These are phyloP conservation scores for Aspergillus viridinutans DNA, from an alignment of 2,329 filamentous ascomycete species.

Conservation along the genomic window DNA sequence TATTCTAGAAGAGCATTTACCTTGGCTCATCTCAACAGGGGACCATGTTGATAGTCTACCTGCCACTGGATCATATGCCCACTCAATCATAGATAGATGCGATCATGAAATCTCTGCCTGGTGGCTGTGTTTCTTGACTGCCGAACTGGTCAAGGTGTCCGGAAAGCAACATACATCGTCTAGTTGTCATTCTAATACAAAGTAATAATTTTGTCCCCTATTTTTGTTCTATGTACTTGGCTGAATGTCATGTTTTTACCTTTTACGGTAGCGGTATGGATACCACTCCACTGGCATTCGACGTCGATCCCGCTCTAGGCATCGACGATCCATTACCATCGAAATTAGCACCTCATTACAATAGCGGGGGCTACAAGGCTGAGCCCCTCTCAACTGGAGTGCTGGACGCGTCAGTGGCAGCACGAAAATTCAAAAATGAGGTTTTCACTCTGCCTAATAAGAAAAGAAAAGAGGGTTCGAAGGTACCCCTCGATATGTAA, in stretches of 20 bases:
- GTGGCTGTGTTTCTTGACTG: no score
- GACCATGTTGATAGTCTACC: no score
- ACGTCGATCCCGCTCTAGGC: neutral
- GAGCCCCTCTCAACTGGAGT: neutral
- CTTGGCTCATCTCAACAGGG: no score
- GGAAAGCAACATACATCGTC: no score
- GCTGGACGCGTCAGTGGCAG: neutral
- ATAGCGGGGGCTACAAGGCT: neutral
- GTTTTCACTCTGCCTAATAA: no score
- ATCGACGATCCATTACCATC: neutral
- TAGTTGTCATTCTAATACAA: no score
- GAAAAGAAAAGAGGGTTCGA: neutral
- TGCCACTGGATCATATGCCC: no score
- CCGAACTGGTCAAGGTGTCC: no score
- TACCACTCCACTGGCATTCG: neutral
- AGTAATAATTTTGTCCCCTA: neutral
- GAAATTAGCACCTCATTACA: neutral
- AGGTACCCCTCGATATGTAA: neutral
- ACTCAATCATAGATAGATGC: no score
- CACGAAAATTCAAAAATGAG: no score
- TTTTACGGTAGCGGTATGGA: neutral
- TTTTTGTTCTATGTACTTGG: neutral
- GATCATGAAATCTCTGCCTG: no score
- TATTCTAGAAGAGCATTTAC: no score
- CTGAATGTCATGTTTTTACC: neutral